Evolutionary conservation across 2,329 filamentous ascomycete species (phyloP).

Genomic region (Cordyceps cateniannulata): DNA sequence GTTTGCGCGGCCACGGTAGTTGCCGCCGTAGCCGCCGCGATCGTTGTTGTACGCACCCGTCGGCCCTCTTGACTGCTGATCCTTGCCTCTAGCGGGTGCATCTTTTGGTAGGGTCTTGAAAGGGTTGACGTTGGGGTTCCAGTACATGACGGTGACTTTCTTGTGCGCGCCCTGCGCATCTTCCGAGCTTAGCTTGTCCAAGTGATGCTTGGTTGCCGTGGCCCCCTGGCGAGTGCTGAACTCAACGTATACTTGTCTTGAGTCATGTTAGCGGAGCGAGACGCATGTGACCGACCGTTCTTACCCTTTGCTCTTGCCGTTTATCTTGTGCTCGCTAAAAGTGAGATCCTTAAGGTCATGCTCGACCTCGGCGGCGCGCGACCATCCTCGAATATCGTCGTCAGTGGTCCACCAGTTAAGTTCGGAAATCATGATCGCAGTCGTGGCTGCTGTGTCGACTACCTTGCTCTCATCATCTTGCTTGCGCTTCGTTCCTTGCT

Average conservation of each 20-base stretch:
- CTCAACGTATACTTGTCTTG: slow-evolving; percentile 73
- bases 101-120: slow-evolving; percentile 91
- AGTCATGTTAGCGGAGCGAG: slow-evolving; percentile 13
- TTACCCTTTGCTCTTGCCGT: slow-evolving; percentile 97
- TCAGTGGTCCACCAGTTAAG: slow-evolving; percentile 97
- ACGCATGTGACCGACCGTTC: slow-evolving; percentile 23
- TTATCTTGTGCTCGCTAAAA: slow-evolving; percentile 98
- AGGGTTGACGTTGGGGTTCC: slow-evolving; percentile 65
- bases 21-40: slow-evolving; percentile 38
- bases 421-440: slow-evolving; percentile 79
- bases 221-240: slow-evolving; percentile 78
- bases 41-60: slow-evolving; percentile 46
- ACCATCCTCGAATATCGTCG: slow-evolving; percentile 87
- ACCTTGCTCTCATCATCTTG: slow-evolving; percentile 45
- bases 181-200: slow-evolving; percentile 57
- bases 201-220: slow-evolving; percentile 73
- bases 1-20: slow-evolving; percentile 46
- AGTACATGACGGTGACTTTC: slow-evolving; percentile 68
- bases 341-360: slow-evolving; percentile 85
- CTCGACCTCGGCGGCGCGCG: slow-evolving; percentile 72
- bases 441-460: slow-evolving; percentile 53
- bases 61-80: slow-evolving; percentile 49
- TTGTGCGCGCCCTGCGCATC: slow-evolving; percentile 53
- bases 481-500: slow-evolving; percentile 54
- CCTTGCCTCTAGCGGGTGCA: slow-evolving; percentile 58